phyloP scores from a whole-genome alignment of 202 grass and related monocot genomes.

The Brachypodium distachyon region DNA sequence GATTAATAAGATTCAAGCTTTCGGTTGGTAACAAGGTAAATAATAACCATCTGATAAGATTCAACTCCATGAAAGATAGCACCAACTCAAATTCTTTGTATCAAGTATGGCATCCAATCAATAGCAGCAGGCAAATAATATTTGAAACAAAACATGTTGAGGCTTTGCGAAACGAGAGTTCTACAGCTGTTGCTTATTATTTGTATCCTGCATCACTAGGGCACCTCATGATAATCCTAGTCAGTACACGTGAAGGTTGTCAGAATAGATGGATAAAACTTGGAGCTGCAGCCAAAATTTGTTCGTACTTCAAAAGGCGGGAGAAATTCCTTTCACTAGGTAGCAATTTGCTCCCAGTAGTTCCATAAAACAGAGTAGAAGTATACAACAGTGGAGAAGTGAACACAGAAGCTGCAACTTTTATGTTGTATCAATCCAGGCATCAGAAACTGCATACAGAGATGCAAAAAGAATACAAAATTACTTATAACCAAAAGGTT shows the following conservation, averaged over 20 bases:
- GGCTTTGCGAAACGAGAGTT: background rate
- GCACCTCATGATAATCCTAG: background rate
- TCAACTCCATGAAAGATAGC: background rate
- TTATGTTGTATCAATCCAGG: background rate
- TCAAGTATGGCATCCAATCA: background rate
- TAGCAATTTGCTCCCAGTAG: background rate
- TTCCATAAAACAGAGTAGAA: conserved; percentile 11
- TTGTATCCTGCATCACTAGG: background rate
- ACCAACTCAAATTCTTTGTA: background rate
- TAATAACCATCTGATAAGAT: background rate
- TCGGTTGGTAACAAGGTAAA: background rate
- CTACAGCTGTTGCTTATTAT: conserved; percentile 10
- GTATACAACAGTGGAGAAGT: conserved; percentile 20
- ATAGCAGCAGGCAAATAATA: background rate
- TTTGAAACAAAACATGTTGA: background rate
- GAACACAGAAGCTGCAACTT: background rate
- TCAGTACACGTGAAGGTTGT: background rate
- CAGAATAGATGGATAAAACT: background rate
- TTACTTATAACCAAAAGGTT: background rate
- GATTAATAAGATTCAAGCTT: background rate
- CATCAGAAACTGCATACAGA: conserved; percentile 15
- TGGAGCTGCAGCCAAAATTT: background rate
- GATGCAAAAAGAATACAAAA: background rate
- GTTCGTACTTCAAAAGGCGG: background rate
- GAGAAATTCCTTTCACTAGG: background rate